Evolutionary conservation across 495 filamentous ascomycete species (phyloP), one percentile per base, ranked within the genome.

Genomic region (Penicillium samsonianum): DNA sequence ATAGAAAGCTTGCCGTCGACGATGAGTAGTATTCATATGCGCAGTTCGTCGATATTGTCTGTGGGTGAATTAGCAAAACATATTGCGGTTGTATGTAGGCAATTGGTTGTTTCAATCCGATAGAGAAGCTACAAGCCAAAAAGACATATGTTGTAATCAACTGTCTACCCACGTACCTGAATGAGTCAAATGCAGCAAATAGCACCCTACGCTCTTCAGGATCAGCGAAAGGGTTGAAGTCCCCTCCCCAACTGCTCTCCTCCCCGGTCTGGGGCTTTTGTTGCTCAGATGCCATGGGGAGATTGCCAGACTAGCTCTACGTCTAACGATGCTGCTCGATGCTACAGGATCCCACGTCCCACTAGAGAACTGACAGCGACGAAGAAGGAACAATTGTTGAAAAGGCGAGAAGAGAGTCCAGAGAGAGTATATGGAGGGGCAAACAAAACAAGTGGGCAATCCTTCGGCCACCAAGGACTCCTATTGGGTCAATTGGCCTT

Each of bases 1-100:
- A 68, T 96, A 98, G 80, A 98, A 97, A 10, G 88, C 82, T 70
- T 91, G 91, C 11, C 94, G 86, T 9, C 95, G 85, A 12, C 89
- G 82, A 70, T 98, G 93, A 19, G 95, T 98, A 40, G 86, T 85
- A 71, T 94, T 93, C 69, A 84, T 82, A 64, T 97, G 94, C 2
- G 93, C 88, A 5, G 80, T 79, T 56, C 85, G 86, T 49, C 90
- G 87, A 72, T 96, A 98, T 75, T 91, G 89, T 52, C 90, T 94
- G 67, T 44, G 47, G 26, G 10, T 11, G 8, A 4, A 26, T 46
- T 56, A 48, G 51, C 33, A n/a, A n/a, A 12, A 14, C 12, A 28
- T 4, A 7, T 37, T 25, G 25, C 4, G 2, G 7, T 51, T 38
- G 33, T 40, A 25, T n/a, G n/a, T 6, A 25, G n/a, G n/a, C 12